Evolutionary conservation across 2,329 filamentous ascomycete genomes (phyloP).

Genomic region (Pseudogymnoascus sp.): DNA sequence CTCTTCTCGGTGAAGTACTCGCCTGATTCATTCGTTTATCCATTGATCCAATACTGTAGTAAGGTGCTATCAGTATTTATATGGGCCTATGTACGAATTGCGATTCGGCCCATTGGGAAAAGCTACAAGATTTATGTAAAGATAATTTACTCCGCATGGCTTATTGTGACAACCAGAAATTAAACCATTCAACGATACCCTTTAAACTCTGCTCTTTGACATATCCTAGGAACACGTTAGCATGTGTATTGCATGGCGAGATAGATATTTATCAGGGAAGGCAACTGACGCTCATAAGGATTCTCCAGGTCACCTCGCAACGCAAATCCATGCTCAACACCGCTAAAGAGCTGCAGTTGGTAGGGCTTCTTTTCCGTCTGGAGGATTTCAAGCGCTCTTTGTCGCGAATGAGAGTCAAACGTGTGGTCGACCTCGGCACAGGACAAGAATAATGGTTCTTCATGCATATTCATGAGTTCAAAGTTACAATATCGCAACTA

Average conservation of each 20-base stretch:
- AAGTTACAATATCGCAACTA: neutral
- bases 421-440: constrained; percentile 40
- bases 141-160: neutral
- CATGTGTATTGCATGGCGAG: constrained; percentile 12
- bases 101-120: neutral
- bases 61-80: neutral
- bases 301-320: constrained; percentile 46
- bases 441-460: constrained; percentile 38
- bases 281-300: constrained; percentile 31
- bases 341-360: constrained; percentile 56
- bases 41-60: neutral
- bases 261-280: neutral
- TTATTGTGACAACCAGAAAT: constrained; percentile 21
- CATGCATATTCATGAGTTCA: neutral
- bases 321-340: constrained; percentile 57
- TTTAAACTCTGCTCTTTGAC: constrained; percentile 9
- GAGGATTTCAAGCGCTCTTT: constrained; percentile 37
- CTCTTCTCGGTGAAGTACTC: neutral
- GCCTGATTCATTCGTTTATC: neutral
- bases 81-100: neutral
- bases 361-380: constrained; percentile 39
- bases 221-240: constrained; percentile 4
- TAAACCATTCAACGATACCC: constrained; percentile 17
- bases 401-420: constrained; percentile 33
- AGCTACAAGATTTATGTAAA: neutral